Percentiles rank a stretch among this genome's conserved stretches.
Conservation (phyloP, 2,329 filamentous ascomycete species). For the Penicillium sclerotigenum region DNA sequence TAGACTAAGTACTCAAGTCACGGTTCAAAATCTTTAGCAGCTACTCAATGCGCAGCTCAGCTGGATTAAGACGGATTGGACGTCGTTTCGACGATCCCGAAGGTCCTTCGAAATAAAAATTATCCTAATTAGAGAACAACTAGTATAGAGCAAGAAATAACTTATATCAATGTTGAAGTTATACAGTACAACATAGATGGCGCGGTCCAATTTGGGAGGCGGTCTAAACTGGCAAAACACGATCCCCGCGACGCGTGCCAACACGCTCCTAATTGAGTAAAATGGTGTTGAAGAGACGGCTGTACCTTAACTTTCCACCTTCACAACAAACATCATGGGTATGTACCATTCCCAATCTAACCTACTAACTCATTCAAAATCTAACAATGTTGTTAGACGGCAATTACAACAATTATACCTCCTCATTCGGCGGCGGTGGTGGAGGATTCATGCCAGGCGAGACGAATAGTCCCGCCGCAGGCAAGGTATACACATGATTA, state of each 20-base stretch:
- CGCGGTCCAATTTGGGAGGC: neutral
- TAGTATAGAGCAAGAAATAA: neutral
- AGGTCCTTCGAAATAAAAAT: neutral
- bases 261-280: constrained; percentile 43
- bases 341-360: neutral
- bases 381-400: constrained; percentile 28
- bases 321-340: constrained; percentile 30
- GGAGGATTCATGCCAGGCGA: constrained; percentile 59
- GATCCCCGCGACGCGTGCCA: constrained; percentile 34
- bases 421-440: constrained; percentile 54
- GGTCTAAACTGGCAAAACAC: neutral
- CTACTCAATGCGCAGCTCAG: neutral
- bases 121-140: neutral
- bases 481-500: constrained; percentile 34
- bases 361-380: accelerated
- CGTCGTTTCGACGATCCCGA: neutral
- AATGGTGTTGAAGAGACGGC: constrained; percentile 24
- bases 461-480: constrained; percentile 47
- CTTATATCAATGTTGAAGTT: neutral
- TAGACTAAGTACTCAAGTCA: too few species aligned
- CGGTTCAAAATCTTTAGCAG: neutral
- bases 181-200: neutral
- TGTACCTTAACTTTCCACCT: constrained; percentile 10
- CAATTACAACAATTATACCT: constrained; percentile 49
- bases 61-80: neutral